Percentiles rank a stretch among this genome's conserved stretches.
These are phyloP conservation scores for Hyparrhenia diplandra DNA, from an alignment of 176 grass and related monocot species.

Conservation along the genomic window DNA sequence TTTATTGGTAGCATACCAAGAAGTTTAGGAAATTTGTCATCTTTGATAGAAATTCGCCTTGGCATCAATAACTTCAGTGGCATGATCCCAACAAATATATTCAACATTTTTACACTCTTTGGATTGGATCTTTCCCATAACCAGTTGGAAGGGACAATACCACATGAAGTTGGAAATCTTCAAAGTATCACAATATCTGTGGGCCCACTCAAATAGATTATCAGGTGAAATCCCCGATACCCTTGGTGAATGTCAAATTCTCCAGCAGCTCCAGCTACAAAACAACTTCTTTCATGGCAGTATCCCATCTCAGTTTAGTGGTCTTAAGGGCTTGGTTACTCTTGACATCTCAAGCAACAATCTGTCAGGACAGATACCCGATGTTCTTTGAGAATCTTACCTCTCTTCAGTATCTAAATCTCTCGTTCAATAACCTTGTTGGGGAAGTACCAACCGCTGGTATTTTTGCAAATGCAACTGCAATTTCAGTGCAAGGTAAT, in stretches of 20 bases:
- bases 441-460: too few relatives aligned
- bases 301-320: too few relatives aligned
- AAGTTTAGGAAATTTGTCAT: constrained; percentile 24
- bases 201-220: constrained; percentile 6
- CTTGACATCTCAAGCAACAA: too few relatives aligned
- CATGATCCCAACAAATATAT: constrained; percentile 19
- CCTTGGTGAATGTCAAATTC: constrained; percentile 32
- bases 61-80: constrained; percentile 31
- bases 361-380: too few relatives aligned
- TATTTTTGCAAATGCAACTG: too few relatives aligned
- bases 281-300: constrained; percentile 28
- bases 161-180: constrained; percentile 21
- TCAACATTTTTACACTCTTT: constrained; percentile 16
- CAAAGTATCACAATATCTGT: background rate
- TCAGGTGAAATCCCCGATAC: constrained; percentile 39
- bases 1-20: constrained; percentile 29
- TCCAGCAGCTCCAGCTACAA: constrained; percentile 28
- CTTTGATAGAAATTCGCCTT: background rate
- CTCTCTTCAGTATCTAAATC: too few relatives aligned
- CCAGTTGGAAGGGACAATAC: too few relatives aligned
- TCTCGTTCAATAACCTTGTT: too few relatives aligned
- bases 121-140: too few relatives aligned
- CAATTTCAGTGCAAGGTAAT: too few relatives aligned
- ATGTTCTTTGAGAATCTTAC: too few relatives aligned
- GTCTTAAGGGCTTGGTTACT: too few relatives aligned